Percentiles rank a stretch among this genome's conserved stretches.
Evolutionary conservation across 2,329 filamentous ascomycete species (phyloP).

Genomic region (Berkeleyomyces basicola): DNA sequence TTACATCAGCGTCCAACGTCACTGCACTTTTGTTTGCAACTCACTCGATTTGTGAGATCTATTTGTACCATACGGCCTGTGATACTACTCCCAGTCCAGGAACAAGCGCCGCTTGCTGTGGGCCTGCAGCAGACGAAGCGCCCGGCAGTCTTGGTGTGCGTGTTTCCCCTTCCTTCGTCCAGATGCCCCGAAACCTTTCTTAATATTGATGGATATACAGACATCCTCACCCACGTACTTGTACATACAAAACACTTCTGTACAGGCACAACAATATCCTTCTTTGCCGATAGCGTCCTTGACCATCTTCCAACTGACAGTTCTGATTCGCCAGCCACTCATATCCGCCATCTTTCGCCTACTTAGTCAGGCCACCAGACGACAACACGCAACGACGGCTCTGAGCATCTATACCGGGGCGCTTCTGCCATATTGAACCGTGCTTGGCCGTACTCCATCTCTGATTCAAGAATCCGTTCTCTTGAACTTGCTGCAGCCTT

Average conservation of each 20-base stretch:
- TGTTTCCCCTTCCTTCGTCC: not conserved
- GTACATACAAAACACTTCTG: no score
- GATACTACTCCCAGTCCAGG: not conserved
- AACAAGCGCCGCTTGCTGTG: constrained; percentile 1
- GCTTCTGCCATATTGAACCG: not conserved
- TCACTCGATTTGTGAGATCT: not conserved
- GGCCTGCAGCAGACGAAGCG: constrained; percentile 1
- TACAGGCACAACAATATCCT: no score
- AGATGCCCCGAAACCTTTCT: not conserved
- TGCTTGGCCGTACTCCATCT: not conserved
- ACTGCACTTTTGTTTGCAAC: not conserved
- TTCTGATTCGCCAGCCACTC: no score
- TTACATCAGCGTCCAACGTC: not conserved
- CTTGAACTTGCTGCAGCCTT: not conserved
- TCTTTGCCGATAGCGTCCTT: not conserved
- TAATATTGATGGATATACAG: not conserved
- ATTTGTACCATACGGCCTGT: not conserved
- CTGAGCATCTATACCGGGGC: not conserved
- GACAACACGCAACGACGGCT: no score
- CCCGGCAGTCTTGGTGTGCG: not conserved
- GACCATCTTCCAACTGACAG: not conserved
- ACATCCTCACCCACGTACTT: not conserved
- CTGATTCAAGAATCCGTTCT: not conserved
- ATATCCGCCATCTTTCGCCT: not conserved
- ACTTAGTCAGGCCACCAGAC: not conserved